A percentile compares a stretch with the other conserved stretches of the same genome.
Evolutionary conservation across 148 eudicot species (phyloP).

Genomic region (Camellia lanceoleosa): DNA sequence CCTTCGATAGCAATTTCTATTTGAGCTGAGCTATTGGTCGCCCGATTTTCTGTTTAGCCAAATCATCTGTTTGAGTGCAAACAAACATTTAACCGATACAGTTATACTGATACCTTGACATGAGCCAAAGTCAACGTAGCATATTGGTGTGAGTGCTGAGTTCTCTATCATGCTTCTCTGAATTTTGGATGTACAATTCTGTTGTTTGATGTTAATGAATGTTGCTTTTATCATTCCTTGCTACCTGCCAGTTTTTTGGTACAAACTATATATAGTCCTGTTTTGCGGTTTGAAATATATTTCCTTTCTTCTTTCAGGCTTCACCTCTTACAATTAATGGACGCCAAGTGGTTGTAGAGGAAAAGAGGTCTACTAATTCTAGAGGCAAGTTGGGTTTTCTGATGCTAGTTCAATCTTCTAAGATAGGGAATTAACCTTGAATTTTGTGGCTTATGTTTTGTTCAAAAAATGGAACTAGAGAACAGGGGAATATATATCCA

Average conservation of each 20-base stretch:
- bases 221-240: not conserved
- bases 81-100: not conserved
- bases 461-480: not conserved
- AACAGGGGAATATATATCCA: not conserved
- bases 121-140: not conserved
- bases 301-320: constrained; percentile 11
- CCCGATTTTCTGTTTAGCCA: not conserved
- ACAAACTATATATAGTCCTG: not conserved
- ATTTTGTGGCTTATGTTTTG: not conserved
- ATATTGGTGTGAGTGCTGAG: not conserved
- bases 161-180: not conserved
- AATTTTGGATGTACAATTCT: not conserved
- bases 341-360: constrained; percentile 59
- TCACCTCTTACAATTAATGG: constrained; percentile 52
- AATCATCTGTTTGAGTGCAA: not conserved
- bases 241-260: not conserved
- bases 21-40: too few species aligned
- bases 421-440: not conserved
- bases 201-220: not conserved
- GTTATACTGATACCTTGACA: not conserved
- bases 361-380: constrained; percentile 64
- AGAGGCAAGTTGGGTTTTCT: constrained; percentile 49
- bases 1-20: not conserved
- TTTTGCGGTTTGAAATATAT: not conserved
- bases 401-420: not conserved